Conservation (phyloP, 768 basidiomycete species). For the Boletellus ananiceps region DNA sequence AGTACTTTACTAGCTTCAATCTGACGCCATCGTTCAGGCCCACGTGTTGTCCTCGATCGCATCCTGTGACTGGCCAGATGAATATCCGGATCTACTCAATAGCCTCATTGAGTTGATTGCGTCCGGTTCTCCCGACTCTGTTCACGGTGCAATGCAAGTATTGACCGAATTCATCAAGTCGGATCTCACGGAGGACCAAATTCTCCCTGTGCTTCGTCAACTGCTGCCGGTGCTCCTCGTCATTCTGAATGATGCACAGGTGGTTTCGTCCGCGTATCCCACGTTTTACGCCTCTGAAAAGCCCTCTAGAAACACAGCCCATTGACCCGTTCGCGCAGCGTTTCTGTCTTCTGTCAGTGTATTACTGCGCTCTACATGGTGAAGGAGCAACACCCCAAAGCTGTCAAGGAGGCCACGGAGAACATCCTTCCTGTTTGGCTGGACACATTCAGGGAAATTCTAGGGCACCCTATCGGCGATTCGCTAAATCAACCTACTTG, state of each 20-base stretch:
- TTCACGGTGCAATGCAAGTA: conserved; percentile 96
- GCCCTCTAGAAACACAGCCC: conserved; percentile 58
- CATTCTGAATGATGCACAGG: conserved; percentile 75
- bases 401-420: conserved; percentile 77
- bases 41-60: conserved; percentile 86
- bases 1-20: neutral
- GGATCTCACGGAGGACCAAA: conserved; percentile 92
- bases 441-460: conserved; percentile 78
- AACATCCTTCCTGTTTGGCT: conserved; percentile 87
- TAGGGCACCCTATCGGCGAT: conserved; percentile 62
- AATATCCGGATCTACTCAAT: conserved; percentile 84
- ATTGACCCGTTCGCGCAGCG: conserved; percentile 77
- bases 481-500: conserved; percentile 57
- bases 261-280: conserved; percentile 26
- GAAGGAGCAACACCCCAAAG: conserved; percentile 85
- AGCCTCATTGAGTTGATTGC: conserved; percentile 74
- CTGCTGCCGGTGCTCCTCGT: conserved; percentile 80
- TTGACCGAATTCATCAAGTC: conserved; percentile 92
- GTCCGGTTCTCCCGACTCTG: conserved; percentile 63
- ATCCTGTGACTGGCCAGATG: conserved; percentile 93
- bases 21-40: conserved; percentile 49
- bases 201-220: conserved; percentile 84
- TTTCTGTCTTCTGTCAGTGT: conserved; percentile 89
- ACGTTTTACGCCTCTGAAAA: conserved; percentile 1
- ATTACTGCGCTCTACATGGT: conserved; percentile 90